phyloP scores from a whole-genome alignment of 2,329 filamentous ascomycete genomes.

The Lizonia empirigonia region DNA sequence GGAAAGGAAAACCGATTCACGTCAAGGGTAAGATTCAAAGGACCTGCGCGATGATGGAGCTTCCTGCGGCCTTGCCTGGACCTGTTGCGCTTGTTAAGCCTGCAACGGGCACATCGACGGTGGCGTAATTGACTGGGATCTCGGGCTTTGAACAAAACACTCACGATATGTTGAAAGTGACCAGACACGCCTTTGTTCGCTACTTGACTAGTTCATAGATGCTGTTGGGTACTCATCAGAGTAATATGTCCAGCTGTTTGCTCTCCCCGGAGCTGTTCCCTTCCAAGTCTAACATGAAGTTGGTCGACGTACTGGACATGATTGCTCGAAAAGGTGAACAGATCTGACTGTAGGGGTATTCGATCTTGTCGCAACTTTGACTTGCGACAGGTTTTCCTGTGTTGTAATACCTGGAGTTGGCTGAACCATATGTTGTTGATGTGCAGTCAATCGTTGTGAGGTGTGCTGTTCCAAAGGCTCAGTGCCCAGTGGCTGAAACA shows the following conservation, averaged over 20 bases:
- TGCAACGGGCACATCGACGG: background rate
- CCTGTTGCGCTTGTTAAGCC: background rate
- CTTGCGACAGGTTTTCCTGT: too few species aligned
- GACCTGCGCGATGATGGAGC: background rate
- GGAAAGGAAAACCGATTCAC: background rate
- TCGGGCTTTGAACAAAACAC: background rate
- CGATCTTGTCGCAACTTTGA: too few species aligned
- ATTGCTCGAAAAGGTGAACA: too few species aligned
- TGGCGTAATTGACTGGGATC: background rate
- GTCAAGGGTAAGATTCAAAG: background rate
- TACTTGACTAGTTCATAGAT: background rate
- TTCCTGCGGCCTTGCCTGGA: background rate
- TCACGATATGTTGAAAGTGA: background rate
- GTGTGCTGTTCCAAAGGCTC: too few species aligned
- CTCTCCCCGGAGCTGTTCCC: too few species aligned
- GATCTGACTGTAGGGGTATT: too few species aligned
- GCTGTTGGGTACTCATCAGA: background rate
- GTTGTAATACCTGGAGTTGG: too few species aligned
- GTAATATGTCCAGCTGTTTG: background rate
- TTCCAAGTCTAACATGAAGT: too few species aligned
- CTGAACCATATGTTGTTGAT: too few species aligned
- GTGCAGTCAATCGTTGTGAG: too few species aligned
- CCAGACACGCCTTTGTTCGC: background rate
- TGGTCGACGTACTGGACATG: too few species aligned
- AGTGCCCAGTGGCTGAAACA: too few species aligned